These are phyloP conservation scores for Schwanniomyces vanrijiae DNA, from an alignment of 805 yeast genomes.

Conservation along the genomic window DNA sequence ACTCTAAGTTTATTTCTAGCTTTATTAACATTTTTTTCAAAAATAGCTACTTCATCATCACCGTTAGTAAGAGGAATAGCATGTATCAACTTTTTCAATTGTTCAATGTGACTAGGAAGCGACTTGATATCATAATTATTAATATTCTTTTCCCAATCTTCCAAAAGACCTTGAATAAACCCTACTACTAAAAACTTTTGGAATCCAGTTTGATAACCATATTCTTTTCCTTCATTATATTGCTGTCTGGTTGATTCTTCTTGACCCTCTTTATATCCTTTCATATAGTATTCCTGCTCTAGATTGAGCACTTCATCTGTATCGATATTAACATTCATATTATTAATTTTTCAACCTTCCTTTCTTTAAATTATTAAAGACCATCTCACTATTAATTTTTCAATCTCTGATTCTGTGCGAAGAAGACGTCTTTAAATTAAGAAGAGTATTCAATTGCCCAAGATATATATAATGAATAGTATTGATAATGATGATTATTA, in stretches of 20 bases:
- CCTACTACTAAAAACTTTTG: conserved; percentile 73
- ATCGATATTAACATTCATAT: conserved; percentile 42
- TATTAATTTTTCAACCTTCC: conserved; percentile 3
- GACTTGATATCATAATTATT: conserved; percentile 16
- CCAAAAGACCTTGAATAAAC: conserved; percentile 54
- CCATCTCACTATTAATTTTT: neutral
- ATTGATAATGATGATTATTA: conserved; percentile 8
- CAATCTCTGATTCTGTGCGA: conserved; percentile 2
- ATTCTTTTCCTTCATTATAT: conserved; percentile 74
- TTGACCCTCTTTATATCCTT: conserved; percentile 74
- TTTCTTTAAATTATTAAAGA: conserved; percentile 2
- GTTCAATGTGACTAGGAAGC: conserved; percentile 20
- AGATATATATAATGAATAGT: neutral
- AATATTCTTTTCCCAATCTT: conserved; percentile 30
- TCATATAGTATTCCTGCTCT: conserved; percentile 61
- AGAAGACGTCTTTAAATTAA: neutral
- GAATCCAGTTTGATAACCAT: conserved; percentile 78
- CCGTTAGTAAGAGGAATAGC: conserved; percentile 38
- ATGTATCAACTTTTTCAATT: conserved; percentile 30
- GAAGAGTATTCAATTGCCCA: neutral
- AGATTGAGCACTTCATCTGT: conserved; percentile 51
- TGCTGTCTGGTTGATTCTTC: conserved; percentile 60
- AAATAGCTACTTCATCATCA: conserved; percentile 54
- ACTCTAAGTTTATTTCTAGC: conserved; percentile 64
- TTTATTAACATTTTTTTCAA: conserved; percentile 51